Evolutionary conservation across 257 asterid genomes (phyloP).

Genomic region (Ajuga chamaepitys): DNA sequence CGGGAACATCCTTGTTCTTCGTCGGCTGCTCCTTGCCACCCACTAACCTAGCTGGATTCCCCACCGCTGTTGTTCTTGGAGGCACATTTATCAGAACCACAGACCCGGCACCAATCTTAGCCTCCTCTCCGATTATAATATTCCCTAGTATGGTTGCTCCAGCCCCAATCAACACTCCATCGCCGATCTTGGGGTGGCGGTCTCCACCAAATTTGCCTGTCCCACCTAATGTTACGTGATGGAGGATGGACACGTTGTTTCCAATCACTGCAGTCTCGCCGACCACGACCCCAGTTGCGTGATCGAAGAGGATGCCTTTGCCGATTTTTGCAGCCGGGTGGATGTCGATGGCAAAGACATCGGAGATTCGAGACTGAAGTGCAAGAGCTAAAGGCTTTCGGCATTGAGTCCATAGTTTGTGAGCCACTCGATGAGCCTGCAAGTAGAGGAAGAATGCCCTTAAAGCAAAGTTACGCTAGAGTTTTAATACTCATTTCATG

Average conservation of each 20-base stretch:
- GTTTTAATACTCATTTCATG: not conserved
- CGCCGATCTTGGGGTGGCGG: slow-evolving; percentile 71
- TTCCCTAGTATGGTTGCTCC: slow-evolving; percentile 63
- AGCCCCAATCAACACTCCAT: slow-evolving; percentile 73
- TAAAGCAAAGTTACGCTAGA: not conserved
- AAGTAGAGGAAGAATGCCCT: not conserved
- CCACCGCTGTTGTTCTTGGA: slow-evolving; percentile 64
- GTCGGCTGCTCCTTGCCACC: slow-evolving; percentile 46
- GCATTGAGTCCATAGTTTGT: slow-evolving; percentile 61
- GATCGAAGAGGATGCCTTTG: slow-evolving; percentile 63
- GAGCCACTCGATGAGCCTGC: slow-evolving; percentile 67
- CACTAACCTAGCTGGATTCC: slow-evolving; percentile 61
- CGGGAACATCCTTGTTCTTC: slow-evolving; percentile 43
- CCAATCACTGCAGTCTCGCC: slow-evolving; percentile 81
- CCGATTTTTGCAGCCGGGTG: slow-evolving; percentile 70
- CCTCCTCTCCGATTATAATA: slow-evolving; percentile 67
- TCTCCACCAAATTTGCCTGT: slow-evolving; percentile 54
- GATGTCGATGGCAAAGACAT: slow-evolving; percentile 62
- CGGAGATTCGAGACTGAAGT: slow-evolving; percentile 63
- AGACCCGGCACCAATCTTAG: slow-evolving; percentile 70
- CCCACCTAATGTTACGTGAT: slow-evolving; percentile 72
- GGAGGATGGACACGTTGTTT: slow-evolving; percentile 66
- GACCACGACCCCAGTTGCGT: slow-evolving; percentile 71
- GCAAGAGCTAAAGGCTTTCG: slow-evolving; percentile 58
- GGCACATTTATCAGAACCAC: slow-evolving; percentile 64